Evolutionary conservation across 345 rosid genomes (phyloP).

Genomic region (Clausena lansium): DNA sequence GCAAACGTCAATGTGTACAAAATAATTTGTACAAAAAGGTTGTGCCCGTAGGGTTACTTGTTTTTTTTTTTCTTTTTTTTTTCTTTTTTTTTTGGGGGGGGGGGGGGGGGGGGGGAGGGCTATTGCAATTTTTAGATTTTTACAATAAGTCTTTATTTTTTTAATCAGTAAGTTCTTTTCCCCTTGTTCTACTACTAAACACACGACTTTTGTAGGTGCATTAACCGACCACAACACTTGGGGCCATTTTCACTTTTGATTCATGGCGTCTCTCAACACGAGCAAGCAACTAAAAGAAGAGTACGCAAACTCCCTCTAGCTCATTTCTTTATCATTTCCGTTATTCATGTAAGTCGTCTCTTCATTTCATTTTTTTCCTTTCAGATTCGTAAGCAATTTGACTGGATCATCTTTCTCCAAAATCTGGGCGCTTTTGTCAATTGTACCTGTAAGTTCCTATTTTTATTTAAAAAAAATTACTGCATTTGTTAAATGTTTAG

Average conservation of each 20-base stretch:
- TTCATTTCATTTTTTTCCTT: constrained; percentile 4
- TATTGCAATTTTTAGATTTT: no score
- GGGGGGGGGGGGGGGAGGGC: no score
- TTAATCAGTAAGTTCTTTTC: no score
- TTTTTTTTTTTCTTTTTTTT: no score
- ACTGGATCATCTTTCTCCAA: constrained; percentile 74
- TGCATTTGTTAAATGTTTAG: neutral
- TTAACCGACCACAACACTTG: no score
- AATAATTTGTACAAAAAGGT: no score
- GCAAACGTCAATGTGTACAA: no score
- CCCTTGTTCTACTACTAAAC: no score
- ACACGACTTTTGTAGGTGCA: no score
- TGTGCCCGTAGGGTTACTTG: no score
- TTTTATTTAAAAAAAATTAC: neutral
- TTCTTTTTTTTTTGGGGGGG: no score
- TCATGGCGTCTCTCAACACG: constrained; percentile 66
- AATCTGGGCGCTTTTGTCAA: constrained; percentile 56
- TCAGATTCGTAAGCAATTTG: constrained; percentile 85
- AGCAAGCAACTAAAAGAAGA: constrained; percentile 82
- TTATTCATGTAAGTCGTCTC: neutral
- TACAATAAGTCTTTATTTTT: no score
- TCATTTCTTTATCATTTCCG: neutral
- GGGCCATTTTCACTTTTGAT: neutral
- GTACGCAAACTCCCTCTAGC: constrained; percentile 26
- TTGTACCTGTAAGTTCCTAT: constrained; percentile 47